Evolutionary conservation across 352 stramenopile genomes (phyloP).

Genomic region (Globisporangium carolinianum): DNA sequence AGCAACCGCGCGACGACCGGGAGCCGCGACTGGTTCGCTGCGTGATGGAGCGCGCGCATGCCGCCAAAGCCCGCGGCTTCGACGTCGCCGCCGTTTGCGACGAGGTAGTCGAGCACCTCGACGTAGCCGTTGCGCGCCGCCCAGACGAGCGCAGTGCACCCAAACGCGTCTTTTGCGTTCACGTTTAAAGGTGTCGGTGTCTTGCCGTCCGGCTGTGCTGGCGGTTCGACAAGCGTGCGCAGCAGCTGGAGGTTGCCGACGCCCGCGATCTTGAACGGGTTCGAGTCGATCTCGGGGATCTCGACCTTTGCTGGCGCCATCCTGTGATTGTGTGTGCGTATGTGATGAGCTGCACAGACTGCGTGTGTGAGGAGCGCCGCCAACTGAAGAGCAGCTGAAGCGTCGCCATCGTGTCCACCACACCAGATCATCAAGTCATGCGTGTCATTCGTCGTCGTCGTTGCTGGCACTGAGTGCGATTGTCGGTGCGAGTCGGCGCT

Average conservation of each 20-base stretch:
- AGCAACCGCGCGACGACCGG: conserved; percentile 58
- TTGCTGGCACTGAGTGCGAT: not conserved
- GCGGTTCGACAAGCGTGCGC: conserved; percentile 55
- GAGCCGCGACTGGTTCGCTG: conserved; percentile 72
- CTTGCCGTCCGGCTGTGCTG: conserved; percentile 30
- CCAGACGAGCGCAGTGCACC: conserved; percentile 77
- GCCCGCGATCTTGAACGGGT: conserved; percentile 82
- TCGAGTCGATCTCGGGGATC: conserved; percentile 71
- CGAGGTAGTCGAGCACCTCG: conserved; percentile 73
- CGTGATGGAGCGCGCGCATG: conserved; percentile 79
- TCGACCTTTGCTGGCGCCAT: conserved; percentile 50
- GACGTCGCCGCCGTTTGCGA: conserved; percentile 55
- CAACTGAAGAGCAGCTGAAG: too few relatives aligned
- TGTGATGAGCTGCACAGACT: too few relatives aligned
- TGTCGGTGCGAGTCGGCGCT: not conserved
- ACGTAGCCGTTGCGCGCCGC: conserved; percentile 80
- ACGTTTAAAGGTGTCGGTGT: conserved; percentile 45
- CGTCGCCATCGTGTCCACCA: too few relatives aligned
- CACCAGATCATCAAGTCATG: not conserved
- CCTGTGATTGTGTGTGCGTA: not conserved
- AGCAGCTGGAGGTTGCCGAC: conserved; percentile 72
- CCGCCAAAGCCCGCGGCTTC: conserved; percentile 70
- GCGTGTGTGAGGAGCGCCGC: not conserved
- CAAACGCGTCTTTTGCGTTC: conserved; percentile 75
- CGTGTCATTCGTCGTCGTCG: not conserved